Evolutionary conservation across 108 stramenopile species (phyloP), one percentile per base, ranked within the genome.

Genomic region (Pseudonitzschia pungens): DNA sequence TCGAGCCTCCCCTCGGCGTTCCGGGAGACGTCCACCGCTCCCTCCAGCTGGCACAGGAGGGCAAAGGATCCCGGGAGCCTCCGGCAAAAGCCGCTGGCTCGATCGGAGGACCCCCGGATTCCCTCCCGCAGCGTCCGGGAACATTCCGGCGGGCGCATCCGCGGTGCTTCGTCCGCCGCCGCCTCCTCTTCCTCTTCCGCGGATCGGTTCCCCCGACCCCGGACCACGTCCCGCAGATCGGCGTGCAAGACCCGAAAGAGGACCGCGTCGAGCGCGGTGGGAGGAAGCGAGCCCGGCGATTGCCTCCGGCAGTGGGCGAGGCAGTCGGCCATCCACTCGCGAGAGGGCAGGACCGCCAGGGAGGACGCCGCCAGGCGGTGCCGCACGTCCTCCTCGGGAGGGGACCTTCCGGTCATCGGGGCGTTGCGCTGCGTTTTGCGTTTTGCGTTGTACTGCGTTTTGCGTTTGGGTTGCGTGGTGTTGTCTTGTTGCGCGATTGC

Each of bases 221-320:
- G 82, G 44, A 93, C 81, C 18, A 92, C 88, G 85, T 91, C 82
- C n/a, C 92, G 76, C 31, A 93, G 66, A 74, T 93, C 92, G 26
- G 85, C 53, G 65, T 89, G 68, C 18, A 91, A 55, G 28, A 93
- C 68, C 74, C 88, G 86, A 50, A 85, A 60, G 70, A 89, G 70
- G 33, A 87, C 71, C 8, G 42, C 57, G 58, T 91, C 89, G 0
- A 18, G 7, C 50, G 45, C 45, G 9, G 45, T 8, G 2, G 14
- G 9, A 4, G 45, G 16, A 18, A 2, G 2, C 3, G 45, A 18
- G 7, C 9, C 1, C 10, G 45, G 2, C 45, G 45, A 18, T 48
- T 12, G 45, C 5, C n/a, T n/a, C n/a, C 1, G 45, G 45, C 5
- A 69, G 56, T 36, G 36, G 45, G 45, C 14, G 1, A 11, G 7